Base-by-base conservation (phyloP, 2,329 filamentous ascomycete genomes). In the Chaetomium olivaceum region DNA sequence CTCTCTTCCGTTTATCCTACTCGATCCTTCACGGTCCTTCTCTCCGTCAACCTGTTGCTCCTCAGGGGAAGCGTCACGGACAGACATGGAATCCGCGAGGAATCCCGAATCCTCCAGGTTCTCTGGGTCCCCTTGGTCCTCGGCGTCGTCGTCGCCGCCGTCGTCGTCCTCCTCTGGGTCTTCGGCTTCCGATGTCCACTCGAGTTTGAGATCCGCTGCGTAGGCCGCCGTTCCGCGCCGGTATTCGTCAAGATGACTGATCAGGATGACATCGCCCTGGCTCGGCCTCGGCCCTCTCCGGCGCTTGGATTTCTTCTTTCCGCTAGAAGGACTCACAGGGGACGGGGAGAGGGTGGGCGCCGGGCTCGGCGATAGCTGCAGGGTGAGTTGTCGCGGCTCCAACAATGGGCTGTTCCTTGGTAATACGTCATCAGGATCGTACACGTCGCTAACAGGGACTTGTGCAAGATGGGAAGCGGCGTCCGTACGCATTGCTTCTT, bases 241-340 rank as follows among this genome's bases (percentile, higher is more conserved):
- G 73, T 87, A 86, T 73, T 81, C 85, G 71, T 80, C 85, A 80
- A 93, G 83, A 75, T 83, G 81, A 64, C 80, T 78, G 68, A 94
- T 83, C 76, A 94, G 82, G 69, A 91, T 87, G 71, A 82, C 85
- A 83, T 91, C 87, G 71, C 85, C 86, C 74, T 85, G 85, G 72
- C 80, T 86, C 51, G 84, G 80, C 70, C 77, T 80, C 68, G 82
- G 78, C 83, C 86, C 87, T 72, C 75, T 80, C 69, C 77, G 78
- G 81, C 80, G 78, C 80, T 83, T 83, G 81, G 80, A 78, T 73
- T 80, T 82, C 74, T 80, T 81, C 76, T 77, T 75, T 71, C 75
- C 76, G 67, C 73, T 72, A 69, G 74, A 74, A 71, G 74, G 76
- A 80, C 80, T 81, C 75, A 79, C 76, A 77, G 76, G 77, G 73